Percentiles rank a stretch among this genome's conserved stretches.
These are phyloP conservation scores for Xylaria arbuscula DNA, from an alignment of 2,329 filamentous ascomycete genomes.

Conservation along the genomic window DNA sequence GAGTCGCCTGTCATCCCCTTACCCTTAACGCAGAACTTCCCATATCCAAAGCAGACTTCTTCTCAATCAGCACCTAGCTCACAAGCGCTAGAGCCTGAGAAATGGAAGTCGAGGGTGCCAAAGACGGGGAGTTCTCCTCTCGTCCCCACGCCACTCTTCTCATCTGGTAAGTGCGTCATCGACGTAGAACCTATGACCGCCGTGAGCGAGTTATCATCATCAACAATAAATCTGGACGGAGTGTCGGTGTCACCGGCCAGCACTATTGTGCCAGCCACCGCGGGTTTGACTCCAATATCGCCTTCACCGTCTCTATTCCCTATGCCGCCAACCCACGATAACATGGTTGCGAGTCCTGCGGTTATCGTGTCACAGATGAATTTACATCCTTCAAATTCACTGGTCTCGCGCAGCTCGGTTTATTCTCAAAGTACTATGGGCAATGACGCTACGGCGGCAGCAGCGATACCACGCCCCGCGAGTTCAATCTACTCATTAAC, in stretches of 20 bases:
- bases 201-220: not conserved
- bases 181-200: conserved; percentile 7
- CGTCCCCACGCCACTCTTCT: conserved; percentile 34
- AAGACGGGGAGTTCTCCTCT: conserved; percentile 18
- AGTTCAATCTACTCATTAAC: conserved; percentile 33
- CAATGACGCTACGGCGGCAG: not conserved
- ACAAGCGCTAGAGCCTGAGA: conserved; percentile 19
- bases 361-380: conserved; percentile 13
- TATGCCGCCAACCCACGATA: conserved; percentile 24
- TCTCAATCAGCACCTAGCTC: not conserved
- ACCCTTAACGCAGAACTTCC: conserved; percentile 16
- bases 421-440: conserved; percentile 28
- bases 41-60: conserved; percentile 11
- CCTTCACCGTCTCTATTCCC: conserved; percentile 39
- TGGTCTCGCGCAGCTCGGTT: conserved; percentile 26
- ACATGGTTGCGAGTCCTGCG: conserved; percentile 25
- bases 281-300: conserved; percentile 26
- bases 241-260: conserved; percentile 9
- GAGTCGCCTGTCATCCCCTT: conserved; percentile 37
- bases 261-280: conserved; percentile 2
- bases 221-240: not conserved
- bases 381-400: conserved; percentile 24
- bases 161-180: conserved; percentile 24
- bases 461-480: conserved; percentile 23
- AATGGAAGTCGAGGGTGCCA: conserved; percentile 32